Evolutionary conservation across 2,329 filamentous ascomycete genomes (phyloP), one percentile per base, ranked within the genome.

Genomic region (Ascochyta rabiei): DNA sequence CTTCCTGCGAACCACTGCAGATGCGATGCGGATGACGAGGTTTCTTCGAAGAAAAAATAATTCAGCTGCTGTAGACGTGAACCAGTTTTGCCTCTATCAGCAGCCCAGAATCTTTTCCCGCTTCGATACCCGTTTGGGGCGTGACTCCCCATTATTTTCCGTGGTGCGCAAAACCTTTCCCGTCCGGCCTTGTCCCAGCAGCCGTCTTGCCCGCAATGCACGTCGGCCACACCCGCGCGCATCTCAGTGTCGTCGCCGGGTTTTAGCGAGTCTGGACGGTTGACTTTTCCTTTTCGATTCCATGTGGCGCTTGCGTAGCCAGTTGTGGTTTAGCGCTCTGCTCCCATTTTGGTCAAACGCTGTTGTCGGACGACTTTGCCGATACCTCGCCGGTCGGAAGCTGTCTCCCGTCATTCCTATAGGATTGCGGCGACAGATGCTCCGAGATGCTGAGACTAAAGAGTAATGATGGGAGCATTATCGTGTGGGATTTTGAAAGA

Each of bases 351-450:
- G 30, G 26, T 39, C 24, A 30, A 23, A 28, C 19, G 21, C 23
- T 33, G 31, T 35, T 44, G 50, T 57, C 51, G 50, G 31, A 37
- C 48, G 31, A 55, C 43, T 49, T 59, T 16, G 61, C 61, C 61
- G 61, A 62, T 60, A 6, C 37, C 48, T 59, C 50, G 59, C 59
- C 61, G 59, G 42, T 52, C 47, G 35, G 45, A 43, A 40, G 37
- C 31, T 10, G 39, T 18, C 37, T 45, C 44, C 38, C 48, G 47
- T 50, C 52, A 43, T 40, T 48, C 38, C 46, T 34, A 61, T 46
- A 42, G 44, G 51, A 51, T 46, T 54, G 48, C 63, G 63, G 64
- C 64, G 46, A 26, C 53, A 55, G 56, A 65, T 68, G 50, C 54
- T 56, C 64, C 63, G 60, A 65, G 41, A 48, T 48, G 44, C 35